These are phyloP conservation scores for Bromus sterilis DNA, from an alignment of 176 grass and related monocot species.

Conservation along the genomic window DNA sequence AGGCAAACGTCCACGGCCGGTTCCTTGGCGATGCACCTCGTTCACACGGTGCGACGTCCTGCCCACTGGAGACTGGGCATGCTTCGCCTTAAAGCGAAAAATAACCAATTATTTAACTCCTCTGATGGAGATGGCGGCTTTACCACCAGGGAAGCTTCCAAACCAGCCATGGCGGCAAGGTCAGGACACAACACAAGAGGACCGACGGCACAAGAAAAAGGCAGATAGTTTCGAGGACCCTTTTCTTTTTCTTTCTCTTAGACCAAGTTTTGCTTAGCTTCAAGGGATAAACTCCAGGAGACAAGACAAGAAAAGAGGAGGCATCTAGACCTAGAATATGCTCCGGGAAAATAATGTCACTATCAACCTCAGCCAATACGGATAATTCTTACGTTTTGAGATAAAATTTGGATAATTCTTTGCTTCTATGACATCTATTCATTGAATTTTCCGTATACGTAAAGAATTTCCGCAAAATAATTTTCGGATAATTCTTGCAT, in stretches of 20 bases:
- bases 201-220: neutral
- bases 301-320: neutral
- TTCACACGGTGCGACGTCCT: neutral
- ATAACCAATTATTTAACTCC: neutral
- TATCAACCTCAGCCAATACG: neutral
- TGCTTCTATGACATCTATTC: too few relatives aligned
- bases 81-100: neutral
- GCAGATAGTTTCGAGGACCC: neutral
- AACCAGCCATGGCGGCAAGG: neutral
- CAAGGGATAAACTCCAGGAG: neutral
- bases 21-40: neutral
- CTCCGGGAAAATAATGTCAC: neutral
- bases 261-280: neutral
- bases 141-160: neutral
- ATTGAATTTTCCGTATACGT: too few relatives aligned
- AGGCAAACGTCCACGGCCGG: neutral
- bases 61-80: neutral
- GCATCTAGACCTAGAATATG: slow-evolving; percentile 23
- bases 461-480: too few relatives aligned
- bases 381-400: too few relatives aligned
- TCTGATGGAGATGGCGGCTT: neutral
- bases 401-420: too few relatives aligned
- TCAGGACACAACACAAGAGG: neutral
- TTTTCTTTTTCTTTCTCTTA: neutral
- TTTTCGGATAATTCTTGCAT: too few relatives aligned